Conservation (phyloP, 2,329 filamentous ascomycete genomes). For the Penicillium sp. region DNA sequence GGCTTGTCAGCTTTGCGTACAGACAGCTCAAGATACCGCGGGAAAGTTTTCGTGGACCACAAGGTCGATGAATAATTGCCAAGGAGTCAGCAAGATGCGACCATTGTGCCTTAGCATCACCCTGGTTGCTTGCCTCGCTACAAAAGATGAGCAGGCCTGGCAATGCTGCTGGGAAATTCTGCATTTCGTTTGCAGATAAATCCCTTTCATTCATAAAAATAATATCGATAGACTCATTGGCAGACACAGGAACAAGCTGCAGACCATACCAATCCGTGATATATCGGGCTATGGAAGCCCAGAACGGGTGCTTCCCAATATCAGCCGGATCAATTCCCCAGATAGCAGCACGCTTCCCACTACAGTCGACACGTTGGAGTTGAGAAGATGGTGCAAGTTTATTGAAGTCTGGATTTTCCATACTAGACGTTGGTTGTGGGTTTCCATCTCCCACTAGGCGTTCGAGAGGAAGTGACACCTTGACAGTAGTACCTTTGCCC, state of each 20-base stretch:
- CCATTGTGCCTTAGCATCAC: neutral
- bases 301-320: constrained; percentile 13
- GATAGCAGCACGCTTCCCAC: neutral
- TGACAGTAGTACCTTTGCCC: constrained; percentile 9
- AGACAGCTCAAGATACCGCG: neutral
- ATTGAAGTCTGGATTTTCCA: neutral
- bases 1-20: neutral
- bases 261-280: constrained; percentile 36
- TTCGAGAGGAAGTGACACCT: constrained; percentile 1
- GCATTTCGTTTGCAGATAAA: neutral
- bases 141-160: neutral
- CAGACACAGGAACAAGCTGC: constrained; percentile 25
- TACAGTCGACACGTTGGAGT: neutral
- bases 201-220: neutral
- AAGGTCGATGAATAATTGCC: constrained; percentile 24
- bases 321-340: neutral
- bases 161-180: neutral
- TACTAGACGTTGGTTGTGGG: neutral
- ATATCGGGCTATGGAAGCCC: constrained; percentile 25
- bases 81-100: neutral
- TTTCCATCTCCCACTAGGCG: constrained; percentile 3
- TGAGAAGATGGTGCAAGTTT: neutral
- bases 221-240: constrained; percentile 7
- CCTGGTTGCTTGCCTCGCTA: neutral
- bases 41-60: constrained; percentile 37